phyloP scores from a whole-genome alignment of 2,329 filamentous ascomycete genomes.

The Alternaria sp. region DNA sequence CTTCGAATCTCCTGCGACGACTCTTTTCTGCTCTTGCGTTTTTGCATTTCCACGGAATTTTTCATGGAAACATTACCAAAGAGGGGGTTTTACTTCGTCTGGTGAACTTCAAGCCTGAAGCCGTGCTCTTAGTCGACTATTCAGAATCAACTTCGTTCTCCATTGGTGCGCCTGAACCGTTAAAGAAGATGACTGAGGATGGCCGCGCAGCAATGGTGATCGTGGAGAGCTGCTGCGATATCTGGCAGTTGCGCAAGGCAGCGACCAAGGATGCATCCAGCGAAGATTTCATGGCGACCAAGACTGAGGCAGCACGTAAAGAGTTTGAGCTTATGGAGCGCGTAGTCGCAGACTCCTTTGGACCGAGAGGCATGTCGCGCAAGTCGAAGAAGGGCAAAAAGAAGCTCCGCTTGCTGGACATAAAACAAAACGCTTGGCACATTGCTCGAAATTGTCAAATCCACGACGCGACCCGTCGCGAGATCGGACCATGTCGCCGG shows the following conservation, averaged over 20 bases:
- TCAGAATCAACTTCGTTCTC: conserved; percentile 7
- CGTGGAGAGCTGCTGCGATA: conserved; percentile 29
- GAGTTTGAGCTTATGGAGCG: conserved; percentile 20
- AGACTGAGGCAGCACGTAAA: conserved; percentile 14
- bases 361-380: conserved; percentile 6
- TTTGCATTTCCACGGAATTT: conserved; percentile 26
- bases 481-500: conserved; percentile 6
- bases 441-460: conserved; percentile 11
- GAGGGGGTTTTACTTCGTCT: conserved; percentile 25
- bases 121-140: conserved; percentile 31
- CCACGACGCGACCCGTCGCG: conserved; percentile 15
- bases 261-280: conserved; percentile 9
- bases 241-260: conserved; percentile 30
- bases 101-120: conserved; percentile 2
- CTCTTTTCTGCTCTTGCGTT: conserved; percentile 28
- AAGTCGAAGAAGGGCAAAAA: conserved; percentile 17
- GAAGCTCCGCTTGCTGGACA: conserved; percentile 12
- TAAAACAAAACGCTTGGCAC: conserved; percentile 16
- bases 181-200: conserved; percentile 22
- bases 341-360: conserved; percentile 20
- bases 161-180: conserved; percentile 11
- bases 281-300: conserved; percentile 17
- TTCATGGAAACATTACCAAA: conserved; percentile 21
- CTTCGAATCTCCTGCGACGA: conserved; percentile 23
- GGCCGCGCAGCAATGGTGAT: conserved; percentile 22